phyloP scores from a whole-genome alignment of 768 basidiomycete genomes.

The Phylloporus scabripes region DNA sequence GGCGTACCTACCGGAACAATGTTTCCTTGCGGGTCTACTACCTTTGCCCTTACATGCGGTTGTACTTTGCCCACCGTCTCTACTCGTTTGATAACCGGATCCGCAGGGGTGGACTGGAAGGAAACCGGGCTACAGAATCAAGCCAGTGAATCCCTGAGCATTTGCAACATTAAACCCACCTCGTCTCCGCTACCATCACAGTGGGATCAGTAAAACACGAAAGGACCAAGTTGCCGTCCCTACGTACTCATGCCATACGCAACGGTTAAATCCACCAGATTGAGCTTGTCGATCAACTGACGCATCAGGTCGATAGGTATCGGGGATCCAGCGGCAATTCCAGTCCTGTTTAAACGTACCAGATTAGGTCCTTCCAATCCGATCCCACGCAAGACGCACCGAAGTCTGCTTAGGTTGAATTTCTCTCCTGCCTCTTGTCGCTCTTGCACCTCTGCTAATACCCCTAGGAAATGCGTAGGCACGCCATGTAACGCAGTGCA shows the following conservation, averaged over 20 bases:
- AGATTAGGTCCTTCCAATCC: not conserved
- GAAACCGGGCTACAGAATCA: constrained; percentile 59
- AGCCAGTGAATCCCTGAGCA: not conserved
- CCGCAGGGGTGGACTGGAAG: constrained; percentile 69
- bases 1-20: constrained; percentile 67
- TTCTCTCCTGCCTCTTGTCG: constrained; percentile 41
- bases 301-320: constrained; percentile 79
- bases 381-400: constrained; percentile 36
- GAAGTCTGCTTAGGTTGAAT: constrained; percentile 46
- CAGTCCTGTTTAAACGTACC: constrained; percentile 46
- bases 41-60: constrained; percentile 74
- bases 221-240: not conserved
- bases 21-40: constrained; percentile 54
- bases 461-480: constrained; percentile 78
- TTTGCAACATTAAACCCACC: constrained; percentile 29
- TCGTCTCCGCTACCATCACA: constrained; percentile 59
- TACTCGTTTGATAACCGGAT: constrained; percentile 67
- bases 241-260: constrained; percentile 85
- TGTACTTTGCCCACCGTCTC: constrained; percentile 77
- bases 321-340: constrained; percentile 76
- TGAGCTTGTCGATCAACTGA: constrained; percentile 58
- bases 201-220: constrained; percentile 3
- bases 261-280: constrained; percentile 65
- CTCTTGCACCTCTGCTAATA: constrained; percentile 60
- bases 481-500: constrained; percentile 83